Base-by-base conservation (phyloP, 176 grass and related monocot species). In the Aegilops speltoides region DNA sequence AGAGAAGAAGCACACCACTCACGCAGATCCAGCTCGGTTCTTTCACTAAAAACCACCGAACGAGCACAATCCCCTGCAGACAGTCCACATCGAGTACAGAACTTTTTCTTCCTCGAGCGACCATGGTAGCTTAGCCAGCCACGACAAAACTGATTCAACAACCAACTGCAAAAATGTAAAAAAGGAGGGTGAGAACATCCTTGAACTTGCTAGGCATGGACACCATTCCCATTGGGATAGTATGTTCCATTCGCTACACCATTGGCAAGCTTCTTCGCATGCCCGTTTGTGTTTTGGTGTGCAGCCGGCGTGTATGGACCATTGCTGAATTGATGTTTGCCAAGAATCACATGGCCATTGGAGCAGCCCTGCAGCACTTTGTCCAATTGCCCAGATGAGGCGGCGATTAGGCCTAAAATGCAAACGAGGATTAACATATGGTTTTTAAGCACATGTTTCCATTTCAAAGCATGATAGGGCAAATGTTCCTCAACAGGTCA, bases 201-300 rank as follows among this genome's bases (percentile, higher is more conserved):
- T 77, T 83, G 65, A 43, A 20, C 29, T 19, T 38, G 73, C 80
- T 89, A 98, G 19, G 82, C 87, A 84, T 94, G 96, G 48, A 96
- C 82, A 10, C 96, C 94, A 64, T 94, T 96, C 79, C 96, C 93
- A 87, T 98, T 98, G 16, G 75, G 38, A 73, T 93, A 76, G 72
- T 88, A 91, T 25, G 86, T 86, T 82, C 92, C 93, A 76, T 94
- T 89, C 13, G 88, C 84, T 38, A 93, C 78, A 68, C 83, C 85
- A 56, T 89, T 96, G 41, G 84, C 32, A 12, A 82, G 43, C 76
- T 93, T 96, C 79, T 91, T 94, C 36, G 40, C 67, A 60, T 89
- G 92, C n/a, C 92, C 16, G 16, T 54, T 54, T 54, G 50, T 90
- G 83, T 98, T 98, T 91, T 79, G 82, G 84, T 82, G 86, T 23